Conservation (phyloP, 176 grass and related monocot species). For the Tuctoria greenei region DNA sequence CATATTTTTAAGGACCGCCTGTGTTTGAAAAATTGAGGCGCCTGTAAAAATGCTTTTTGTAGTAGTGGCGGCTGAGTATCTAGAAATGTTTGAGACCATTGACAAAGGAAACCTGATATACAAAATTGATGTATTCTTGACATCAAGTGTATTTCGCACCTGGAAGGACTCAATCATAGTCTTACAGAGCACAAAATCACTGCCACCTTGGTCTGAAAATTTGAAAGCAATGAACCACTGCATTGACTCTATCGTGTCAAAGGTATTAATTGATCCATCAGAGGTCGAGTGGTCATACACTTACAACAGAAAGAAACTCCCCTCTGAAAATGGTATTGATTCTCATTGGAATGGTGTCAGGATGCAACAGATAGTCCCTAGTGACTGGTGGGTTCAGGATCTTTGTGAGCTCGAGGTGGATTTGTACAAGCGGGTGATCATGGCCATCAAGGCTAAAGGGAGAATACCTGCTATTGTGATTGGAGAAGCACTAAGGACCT, state of each 20-base stretch:
- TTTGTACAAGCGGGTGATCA: conserved; percentile 78
- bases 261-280: conserved; percentile 77
- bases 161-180: conserved; percentile 98
- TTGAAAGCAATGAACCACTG: conserved; percentile 83
- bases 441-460: conserved; percentile 58
- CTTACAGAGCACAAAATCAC: conserved; percentile 74
- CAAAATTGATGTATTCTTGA: conserved; percentile 96
- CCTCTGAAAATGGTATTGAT: conserved; percentile 72
- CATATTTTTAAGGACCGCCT: too few species aligned
- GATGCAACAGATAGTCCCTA: conserved; percentile 69
- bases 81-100: conserved; percentile 89
- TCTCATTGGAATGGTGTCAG: conserved; percentile 89
- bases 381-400: conserved; percentile 99
- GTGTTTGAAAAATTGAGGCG: too few species aligned
- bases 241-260: conserved; percentile 75
- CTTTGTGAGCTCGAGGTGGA: conserved; percentile 93
- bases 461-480: conserved; percentile 49
- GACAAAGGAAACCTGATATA: conserved; percentile 99
- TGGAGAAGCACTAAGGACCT: conserved; percentile 88
- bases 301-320: conserved; percentile 93
- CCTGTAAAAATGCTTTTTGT: too few species aligned
- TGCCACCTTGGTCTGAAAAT: conserved; percentile 74
- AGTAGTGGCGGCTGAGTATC: conserved; percentile 88
- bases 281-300: conserved; percentile 97
- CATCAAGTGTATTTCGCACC: conserved; percentile 72